Percentiles rank a stretch among this genome's conserved stretches.
Evolutionary conservation across 1,284 basidiomycete genomes (phyloP).

Genomic region (Earliella scabrosa): DNA sequence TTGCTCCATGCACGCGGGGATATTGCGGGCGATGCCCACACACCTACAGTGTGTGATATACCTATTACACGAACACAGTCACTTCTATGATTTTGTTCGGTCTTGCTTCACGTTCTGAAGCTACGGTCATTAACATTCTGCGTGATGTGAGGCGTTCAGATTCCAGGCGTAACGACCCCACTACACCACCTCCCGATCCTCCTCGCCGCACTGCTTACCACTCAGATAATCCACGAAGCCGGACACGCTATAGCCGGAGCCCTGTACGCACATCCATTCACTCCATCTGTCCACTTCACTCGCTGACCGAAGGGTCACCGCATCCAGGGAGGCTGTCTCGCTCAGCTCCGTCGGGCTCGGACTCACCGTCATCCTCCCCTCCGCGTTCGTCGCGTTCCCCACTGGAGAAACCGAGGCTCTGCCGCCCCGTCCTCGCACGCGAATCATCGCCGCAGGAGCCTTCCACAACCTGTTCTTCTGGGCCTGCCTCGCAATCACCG

Average conservation of each 20-base stretch:
- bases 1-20: too few species aligned
- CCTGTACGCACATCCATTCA: slow-evolving; percentile 47
- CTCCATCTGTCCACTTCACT: background rate
- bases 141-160: slow-evolving; percentile 43
- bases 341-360: slow-evolving; percentile 8
- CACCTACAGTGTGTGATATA: too few species aligned
- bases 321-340: background rate
- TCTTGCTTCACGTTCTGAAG: too few species aligned
- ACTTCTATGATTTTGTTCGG: too few species aligned
- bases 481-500: slow-evolving; percentile 19
- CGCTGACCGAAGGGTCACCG: background rate
- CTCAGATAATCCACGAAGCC: slow-evolving; percentile 69
- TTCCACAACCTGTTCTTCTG: slow-evolving; percentile 60
- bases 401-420: slow-evolving; percentile 44
- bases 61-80: too few species aligned
- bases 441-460: slow-evolving; percentile 68
- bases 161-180: slow-evolving; percentile 78
- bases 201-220: slow-evolving; percentile 57
- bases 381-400: slow-evolving; percentile 71
- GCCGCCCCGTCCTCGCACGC: slow-evolving; percentile 46
- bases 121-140: too few species aligned
- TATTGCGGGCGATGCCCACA: too few species aligned
- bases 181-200: slow-evolving; percentile 65
- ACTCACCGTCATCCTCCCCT: slow-evolving; percentile 56
- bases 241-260: slow-evolving; percentile 74